These are phyloP conservation scores for Trichoderma harzianum DNA, from an alignment of 2,329 filamentous ascomycete genomes.

Conservation along the genomic window DNA sequence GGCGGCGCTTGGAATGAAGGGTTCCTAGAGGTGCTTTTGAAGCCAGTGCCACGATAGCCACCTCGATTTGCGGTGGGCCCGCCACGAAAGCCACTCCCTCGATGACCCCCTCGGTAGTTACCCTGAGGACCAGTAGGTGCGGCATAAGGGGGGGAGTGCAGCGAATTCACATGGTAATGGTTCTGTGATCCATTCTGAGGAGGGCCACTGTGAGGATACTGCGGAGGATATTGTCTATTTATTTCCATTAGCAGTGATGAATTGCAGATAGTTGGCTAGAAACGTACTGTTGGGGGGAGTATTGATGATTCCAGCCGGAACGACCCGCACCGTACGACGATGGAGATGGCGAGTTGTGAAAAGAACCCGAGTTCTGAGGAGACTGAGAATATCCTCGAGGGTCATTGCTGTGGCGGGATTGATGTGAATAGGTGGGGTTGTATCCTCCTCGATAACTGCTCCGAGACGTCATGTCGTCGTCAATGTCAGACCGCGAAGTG, in stretches of 20 bases:
- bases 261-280: too few relatives aligned
- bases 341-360: conserved; percentile 44
- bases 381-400: conserved; percentile 39
- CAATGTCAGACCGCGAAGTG: conserved; percentile 48
- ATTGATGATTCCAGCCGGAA: conserved; percentile 39
- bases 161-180: conserved; percentile 49
- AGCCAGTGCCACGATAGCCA: conserved; percentile 57
- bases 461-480: conserved; percentile 49
- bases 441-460: conserved; percentile 43
- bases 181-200: conserved; percentile 26
- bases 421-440: conserved; percentile 37
- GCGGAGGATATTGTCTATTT: conserved; percentile 58
- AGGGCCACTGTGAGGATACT: conserved; percentile 55
- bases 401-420: conserved; percentile 38
- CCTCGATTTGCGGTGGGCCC: conserved; percentile 53
- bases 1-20: conserved; percentile 34
- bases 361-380: conserved; percentile 42
- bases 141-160: conserved; percentile 52
- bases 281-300: conserved; percentile 42
- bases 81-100: conserved; percentile 60
- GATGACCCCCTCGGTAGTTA: conserved; percentile 43
- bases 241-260: conserved; percentile 13
- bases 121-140: conserved; percentile 52
- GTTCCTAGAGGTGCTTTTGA: conserved; percentile 69
- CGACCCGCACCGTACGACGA: conserved; percentile 42